phyloP scores from a whole-genome alignment of 164 flowering plant species.

The Hamamelis virginiana region DNA sequence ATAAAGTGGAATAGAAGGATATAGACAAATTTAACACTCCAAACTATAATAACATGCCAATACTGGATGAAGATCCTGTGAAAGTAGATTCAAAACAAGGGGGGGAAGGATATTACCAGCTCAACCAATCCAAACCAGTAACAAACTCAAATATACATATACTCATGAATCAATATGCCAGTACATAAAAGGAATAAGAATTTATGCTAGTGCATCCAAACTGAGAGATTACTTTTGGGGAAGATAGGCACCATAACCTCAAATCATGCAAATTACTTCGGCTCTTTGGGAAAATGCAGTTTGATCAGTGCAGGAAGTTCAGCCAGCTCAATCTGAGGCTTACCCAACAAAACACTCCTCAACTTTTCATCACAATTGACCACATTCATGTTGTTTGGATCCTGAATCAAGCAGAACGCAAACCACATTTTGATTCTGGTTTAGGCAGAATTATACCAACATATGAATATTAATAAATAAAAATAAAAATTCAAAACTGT shows the following conservation, averaged over 20 bases:
- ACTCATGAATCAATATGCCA: background rate
- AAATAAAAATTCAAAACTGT: background rate
- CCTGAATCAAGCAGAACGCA: constrained; percentile 39
- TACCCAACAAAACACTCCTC: constrained; percentile 76
- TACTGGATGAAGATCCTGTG: background rate
- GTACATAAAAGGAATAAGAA: background rate
- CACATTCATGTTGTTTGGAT: constrained; percentile 77
- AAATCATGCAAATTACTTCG: constrained; percentile 30
- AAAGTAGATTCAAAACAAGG: background rate
- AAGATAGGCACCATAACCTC: constrained; percentile 3
- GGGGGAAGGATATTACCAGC: background rate
- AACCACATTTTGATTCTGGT: background rate
- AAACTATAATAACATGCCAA: background rate
- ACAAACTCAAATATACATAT: background rate
- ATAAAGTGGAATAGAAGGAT: background rate
- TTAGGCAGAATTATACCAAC: background rate
- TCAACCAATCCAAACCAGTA: background rate
- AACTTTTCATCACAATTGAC: constrained; percentile 89
- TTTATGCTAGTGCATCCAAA: background rate
- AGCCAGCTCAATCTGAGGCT: constrained; percentile 65
- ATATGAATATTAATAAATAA: background rate
- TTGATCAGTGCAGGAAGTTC: constrained; percentile 88
- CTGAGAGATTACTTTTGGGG: background rate
- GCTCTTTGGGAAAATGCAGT: constrained; percentile 79
- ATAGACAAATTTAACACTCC: background rate